Conservation (phyloP, 805 yeast species). For the Candida insectalens region DNA sequence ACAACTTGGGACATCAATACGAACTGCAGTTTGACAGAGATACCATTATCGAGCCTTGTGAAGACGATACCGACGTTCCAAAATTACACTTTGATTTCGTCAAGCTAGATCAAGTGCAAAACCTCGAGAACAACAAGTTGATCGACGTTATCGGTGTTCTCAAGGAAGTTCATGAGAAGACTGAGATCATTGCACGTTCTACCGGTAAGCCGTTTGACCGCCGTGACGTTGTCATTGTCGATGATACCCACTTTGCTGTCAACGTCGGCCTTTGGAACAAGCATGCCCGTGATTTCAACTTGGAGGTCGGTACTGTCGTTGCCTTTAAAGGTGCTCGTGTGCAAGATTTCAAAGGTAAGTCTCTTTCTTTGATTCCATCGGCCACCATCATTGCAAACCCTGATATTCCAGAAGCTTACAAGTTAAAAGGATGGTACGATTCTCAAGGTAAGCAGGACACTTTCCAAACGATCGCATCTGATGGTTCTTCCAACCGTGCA, state of each 20-base stretch:
- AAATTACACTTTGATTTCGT: conserved; percentile 69
- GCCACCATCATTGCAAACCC: conserved; percentile 77
- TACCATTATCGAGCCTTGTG: conserved; percentile 61
- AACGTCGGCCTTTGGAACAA: conserved; percentile 87
- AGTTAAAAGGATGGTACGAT: conserved; percentile 92
- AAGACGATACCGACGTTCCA: conserved; percentile 57
- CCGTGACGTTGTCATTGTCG: conserved; percentile 82
- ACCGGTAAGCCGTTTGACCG: conserved; percentile 90
- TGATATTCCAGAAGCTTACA: conserved; percentile 79
- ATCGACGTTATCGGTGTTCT: conserved; percentile 86
- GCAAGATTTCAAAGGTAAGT: conserved; percentile 80
- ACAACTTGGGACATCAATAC: conserved; percentile 77
- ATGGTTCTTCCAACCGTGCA: conserved; percentile 24
- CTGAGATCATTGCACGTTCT: conserved; percentile 72
- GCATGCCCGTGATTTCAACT: conserved; percentile 66
- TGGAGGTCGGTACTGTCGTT: conserved; percentile 72
- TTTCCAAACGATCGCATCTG: conserved; percentile 45
- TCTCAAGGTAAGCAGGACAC: conserved; percentile 55
- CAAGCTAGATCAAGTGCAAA: conserved; percentile 55
- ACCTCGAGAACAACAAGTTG: conserved; percentile 57
- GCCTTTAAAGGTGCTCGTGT: conserved; percentile 89
- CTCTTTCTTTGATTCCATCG: conserved; percentile 69
- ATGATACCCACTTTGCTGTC: conserved; percentile 68
- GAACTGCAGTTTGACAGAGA: conserved; percentile 79
- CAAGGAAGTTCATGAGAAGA: conserved; percentile 63